Base-by-base conservation (phyloP, 2,329 filamentous ascomycete genomes). In the Cercospora sp. region DNA sequence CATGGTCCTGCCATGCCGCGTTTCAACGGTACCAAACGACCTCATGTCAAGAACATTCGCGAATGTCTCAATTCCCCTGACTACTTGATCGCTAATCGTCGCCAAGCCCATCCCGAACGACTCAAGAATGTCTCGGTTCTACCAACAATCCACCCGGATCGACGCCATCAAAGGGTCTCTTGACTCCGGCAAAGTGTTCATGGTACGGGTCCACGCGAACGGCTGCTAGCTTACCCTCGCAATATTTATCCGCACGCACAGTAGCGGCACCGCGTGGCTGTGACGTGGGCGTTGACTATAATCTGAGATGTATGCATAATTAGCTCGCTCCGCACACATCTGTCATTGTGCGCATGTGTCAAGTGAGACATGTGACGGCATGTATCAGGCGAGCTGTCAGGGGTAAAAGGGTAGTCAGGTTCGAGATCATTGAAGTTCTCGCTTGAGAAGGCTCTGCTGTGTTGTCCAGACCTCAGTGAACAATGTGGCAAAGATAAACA, bases 331-430 rank as follows among this genome's bases (percentile, higher is more conserved):
- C 18, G 13, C 26, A 30, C 55, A 13, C n/a, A 37, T 59, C 28
- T 59, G 55, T 32, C 28, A 59, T 32, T 34, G 55, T 59, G 55
- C 28, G 4, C 13, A 1, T 18, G 55, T 59, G 8, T 43, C 3
- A 59, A 37, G 55, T 59, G 55, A 59, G 30, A 59, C 55, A 59
- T 34, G 32, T 59, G 55, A 59, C 30, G 55, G 32, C 55, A 37
- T 59, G 55, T 10, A 59, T 28, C 24, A 16, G 21, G 24, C 49
- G 21, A 26, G 21, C 26, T n/a, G 7, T n/a, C 49, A 55, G 24
- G 49, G 49, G 49, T 8, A 30, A 28, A 51, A 21, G 49, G 49
- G 26, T 16, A 5, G 12, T 28, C 49, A 30, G 21, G 24, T 55
- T 55, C 49, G 49, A 55, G 49, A 55, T 28, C 12, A n/a, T 3